Evolutionary conservation across 1,139 yeast species (phyloP).

Genomic region (Pichia sp.): DNA sequence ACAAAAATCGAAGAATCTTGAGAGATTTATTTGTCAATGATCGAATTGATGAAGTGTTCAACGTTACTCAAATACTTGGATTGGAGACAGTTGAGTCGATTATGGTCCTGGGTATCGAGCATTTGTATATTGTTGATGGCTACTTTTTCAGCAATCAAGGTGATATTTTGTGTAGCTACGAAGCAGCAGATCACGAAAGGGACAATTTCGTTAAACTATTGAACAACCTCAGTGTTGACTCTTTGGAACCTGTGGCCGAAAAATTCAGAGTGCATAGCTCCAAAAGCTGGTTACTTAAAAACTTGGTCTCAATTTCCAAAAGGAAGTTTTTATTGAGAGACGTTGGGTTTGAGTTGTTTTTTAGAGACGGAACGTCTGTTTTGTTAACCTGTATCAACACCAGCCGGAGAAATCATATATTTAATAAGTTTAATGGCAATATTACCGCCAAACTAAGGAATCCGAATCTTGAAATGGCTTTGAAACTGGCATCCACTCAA

Average conservation of each 20-base stretch:
- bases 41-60: slow-evolving; percentile 60
- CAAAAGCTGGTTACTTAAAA: slow-evolving; percentile 18
- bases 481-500: slow-evolving; percentile 35
- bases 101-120: slow-evolving; percentile 55
- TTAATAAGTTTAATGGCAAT: slow-evolving; percentile 36
- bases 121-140: slow-evolving; percentile 60
- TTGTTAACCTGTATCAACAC: slow-evolving; percentile 48
- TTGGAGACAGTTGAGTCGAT: slow-evolving; percentile 67
- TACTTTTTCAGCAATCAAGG: slow-evolving; percentile 49
- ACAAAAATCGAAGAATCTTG: slow-evolving; percentile 64
- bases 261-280: slow-evolving; percentile 12
- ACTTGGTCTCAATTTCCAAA: slow-evolving; percentile 55
- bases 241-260: slow-evolving; percentile 27
- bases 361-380: slow-evolving; percentile 62
- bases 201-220: slow-evolving; percentile 63
- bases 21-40: slow-evolving; percentile 67
- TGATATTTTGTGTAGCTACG: slow-evolving; percentile 60
- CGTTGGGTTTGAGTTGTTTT: slow-evolving; percentile 70
- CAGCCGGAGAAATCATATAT: slow-evolving; percentile 47
- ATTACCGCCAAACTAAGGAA: slow-evolving; percentile 41
- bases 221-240: slow-evolving; percentile 26
- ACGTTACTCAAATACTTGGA: slow-evolving; percentile 66
- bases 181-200: slow-evolving; percentile 50
- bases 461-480: slow-evolving; percentile 42
- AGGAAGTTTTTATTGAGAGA: slow-evolving; percentile 70